Percentiles rank a stretch among this genome's conserved stretches.
These are phyloP conservation scores for Magnusiomyces sp. DNA, from an alignment of 1,139 yeast species.

Conservation along the genomic window DNA sequence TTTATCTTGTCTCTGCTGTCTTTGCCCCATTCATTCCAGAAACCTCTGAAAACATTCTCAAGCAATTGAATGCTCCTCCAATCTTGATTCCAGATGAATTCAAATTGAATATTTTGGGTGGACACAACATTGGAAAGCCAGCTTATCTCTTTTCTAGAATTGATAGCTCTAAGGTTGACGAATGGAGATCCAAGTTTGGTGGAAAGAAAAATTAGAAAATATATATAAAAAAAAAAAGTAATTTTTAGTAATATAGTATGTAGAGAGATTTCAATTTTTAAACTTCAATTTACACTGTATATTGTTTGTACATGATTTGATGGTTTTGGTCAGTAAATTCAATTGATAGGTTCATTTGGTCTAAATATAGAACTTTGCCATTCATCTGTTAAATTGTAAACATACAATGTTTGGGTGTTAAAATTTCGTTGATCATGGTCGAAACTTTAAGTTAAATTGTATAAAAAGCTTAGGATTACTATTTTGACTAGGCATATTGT, in stretches of 20 bases:
- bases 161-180: slow-evolving; percentile 78
- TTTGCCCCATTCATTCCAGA: slow-evolving; percentile 89
- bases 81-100: slow-evolving; percentile 72
- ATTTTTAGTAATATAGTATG: not conserved
- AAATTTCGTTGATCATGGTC: too few species aligned
- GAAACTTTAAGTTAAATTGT: too few species aligned
- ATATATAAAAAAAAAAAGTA: not conserved
- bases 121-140: slow-evolving; percentile 87
- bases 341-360: too few species aligned
- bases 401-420: too few species aligned
- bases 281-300: too few species aligned
- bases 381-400: too few species aligned
- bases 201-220: slow-evolving; percentile 29
- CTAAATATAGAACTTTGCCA: too few species aligned
- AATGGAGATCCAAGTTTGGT: slow-evolving; percentile 82
- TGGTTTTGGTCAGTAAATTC: too few species aligned
- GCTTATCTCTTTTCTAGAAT: slow-evolving; percentile 86
- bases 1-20: slow-evolving; percentile 72
- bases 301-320: too few species aligned
- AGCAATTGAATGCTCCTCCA: slow-evolving; percentile 76
- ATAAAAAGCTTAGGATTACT: too few species aligned
- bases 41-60: slow-evolving; percentile 57
- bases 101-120: slow-evolving; percentile 57
- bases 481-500: too few species aligned
- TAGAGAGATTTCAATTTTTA: not conserved